phyloP scores from a whole-genome alignment of 345 rosid genomes.

The Clarkia xantiana region DNA sequence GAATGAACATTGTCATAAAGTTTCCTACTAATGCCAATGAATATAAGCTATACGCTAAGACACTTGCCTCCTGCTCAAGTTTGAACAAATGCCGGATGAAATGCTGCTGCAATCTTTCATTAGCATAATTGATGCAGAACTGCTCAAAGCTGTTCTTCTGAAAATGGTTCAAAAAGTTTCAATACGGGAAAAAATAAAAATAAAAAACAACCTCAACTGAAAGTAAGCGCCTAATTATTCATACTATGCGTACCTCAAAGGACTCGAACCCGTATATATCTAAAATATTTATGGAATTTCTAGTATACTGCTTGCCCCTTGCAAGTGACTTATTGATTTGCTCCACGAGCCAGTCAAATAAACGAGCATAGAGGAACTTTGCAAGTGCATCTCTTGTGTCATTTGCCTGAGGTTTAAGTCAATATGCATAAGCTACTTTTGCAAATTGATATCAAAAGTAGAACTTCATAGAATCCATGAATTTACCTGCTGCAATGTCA shows the following conservation, averaged over 20 bases:
- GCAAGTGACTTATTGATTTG: constrained; percentile 63
- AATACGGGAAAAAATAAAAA: neutral
- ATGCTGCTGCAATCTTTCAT: constrained; percentile 97
- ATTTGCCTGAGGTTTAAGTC: constrained; percentile 39
- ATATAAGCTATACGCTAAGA: too few relatives aligned
- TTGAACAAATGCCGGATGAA: constrained; percentile 79
- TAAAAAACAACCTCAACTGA: neutral
- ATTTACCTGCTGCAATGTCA: constrained; percentile 76
- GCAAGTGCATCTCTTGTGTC: constrained; percentile 83
- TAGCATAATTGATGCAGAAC: constrained; percentile 92
- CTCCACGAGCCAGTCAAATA: constrained; percentile 88
- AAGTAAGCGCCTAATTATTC: neutral
- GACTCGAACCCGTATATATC: constrained; percentile 96
- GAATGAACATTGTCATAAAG: too few relatives aligned
- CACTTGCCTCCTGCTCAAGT: constrained; percentile 72
- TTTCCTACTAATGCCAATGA: too few relatives aligned
- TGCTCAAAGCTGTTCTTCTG: constrained; percentile 97
- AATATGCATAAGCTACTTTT: constrained; percentile 1
- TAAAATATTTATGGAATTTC: constrained; percentile 78
- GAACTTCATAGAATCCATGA: neutral
- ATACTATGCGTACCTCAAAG: constrained; percentile 41
- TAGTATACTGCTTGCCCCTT: constrained; percentile 33
- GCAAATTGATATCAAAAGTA: neutral
- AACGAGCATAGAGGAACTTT: constrained; percentile 65
- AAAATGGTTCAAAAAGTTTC: constrained; percentile 12